Evolutionary conservation across 2,329 filamentous ascomycete genomes (phyloP), one percentile per base, ranked within the genome.

Genomic region (Exophiala oligosperma): DNA sequence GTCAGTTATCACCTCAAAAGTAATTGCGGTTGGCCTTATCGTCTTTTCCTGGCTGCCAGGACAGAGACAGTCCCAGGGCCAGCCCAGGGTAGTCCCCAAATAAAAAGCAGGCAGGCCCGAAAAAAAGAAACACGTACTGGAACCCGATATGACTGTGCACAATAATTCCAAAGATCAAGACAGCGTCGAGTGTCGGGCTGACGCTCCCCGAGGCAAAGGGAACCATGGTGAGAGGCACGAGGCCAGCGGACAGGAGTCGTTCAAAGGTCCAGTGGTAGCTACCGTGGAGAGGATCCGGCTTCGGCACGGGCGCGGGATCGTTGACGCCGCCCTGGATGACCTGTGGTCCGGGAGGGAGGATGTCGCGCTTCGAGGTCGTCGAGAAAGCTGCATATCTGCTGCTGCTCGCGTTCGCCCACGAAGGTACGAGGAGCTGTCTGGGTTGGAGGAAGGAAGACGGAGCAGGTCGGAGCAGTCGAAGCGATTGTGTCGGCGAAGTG

Each of bases 241-340:
- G 85, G 56, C 86, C 89, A 57, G 85, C 88, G 57, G 91, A 88
- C 68, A 97, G 79, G 56, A 91, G 74, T 72, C 86, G 81, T 82
- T 99, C 94, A 71, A 96, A 96, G 60, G 89, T 90, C 94, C 94
- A 99, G 84, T 99, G 94, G 81, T 97, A 99, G 76, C 90, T 95
- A 69, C 94, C 94, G 79, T 99, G 91, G 56, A 86, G 80, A 43
- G 93, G 86, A 67, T 83, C 85, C 53, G 90, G 77, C 23, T 84
- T 73, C 47, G 92, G 92, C 24, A 96, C 76, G 40, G 84, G 85
- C 32, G 84, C 89, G 56, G 94, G 85, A 71, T 97, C 92, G 78
- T 99, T 99, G 72, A 92, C 91, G 89, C 70, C 63, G 61, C 91
- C 92, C 61, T 90, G 72, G 67, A 96, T 83, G 57, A 80, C 77